Base-by-base conservation (phyloP, 306 rosid species). In the Vicia villosa region DNA sequence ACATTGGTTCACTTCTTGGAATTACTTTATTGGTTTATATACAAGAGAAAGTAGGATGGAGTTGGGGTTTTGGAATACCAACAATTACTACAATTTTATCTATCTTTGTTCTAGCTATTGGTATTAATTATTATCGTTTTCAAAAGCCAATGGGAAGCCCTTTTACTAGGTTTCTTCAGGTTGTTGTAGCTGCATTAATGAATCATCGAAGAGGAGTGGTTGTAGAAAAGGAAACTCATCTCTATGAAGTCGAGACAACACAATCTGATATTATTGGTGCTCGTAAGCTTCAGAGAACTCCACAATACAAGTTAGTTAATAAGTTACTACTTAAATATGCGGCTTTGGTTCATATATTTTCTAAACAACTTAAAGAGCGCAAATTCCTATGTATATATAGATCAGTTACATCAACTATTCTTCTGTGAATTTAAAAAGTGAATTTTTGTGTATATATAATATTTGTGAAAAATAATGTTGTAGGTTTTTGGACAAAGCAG, bases 81-180 rank as follows among this genome's bases (percentile, higher is more conserved):
- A 41, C 89, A 0, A 63, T 2, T 6, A 41, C 79, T 11, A 75
- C 65, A 63, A 0, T 82, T 10, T 52, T 70, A 67, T 87, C 83
- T 4, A 26, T 87, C n/a, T 0, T 80, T 5, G 16, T 87, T 37
- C 15, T 87, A 2, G 21, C 47, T 4, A 55, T 55, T 2, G 89
- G 91, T 22, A 5, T 77, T 28, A 79, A 26, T 0, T 68, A 8
- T 38, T 84, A 82, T 50, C 89, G 89, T 36, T 82, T 61, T 28
- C 72, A 84, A 37, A 84, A 56, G 73, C 89, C 92, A 6, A 84
- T 77, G 80, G 89, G 92, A 59, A 84, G 92, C 73, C 86, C 89
- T 30, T 87, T 84, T 21, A 84, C 86, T 3, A 57, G 89, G 73
- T 87, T 84, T 38, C 13, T 82, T 72, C 86, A 82, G 62, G 87